Evolutionary conservation across 345 rosid genomes (phyloP), one percentile per base, ranked within the genome.

Genomic region (Euclidium syriacum): DNA sequence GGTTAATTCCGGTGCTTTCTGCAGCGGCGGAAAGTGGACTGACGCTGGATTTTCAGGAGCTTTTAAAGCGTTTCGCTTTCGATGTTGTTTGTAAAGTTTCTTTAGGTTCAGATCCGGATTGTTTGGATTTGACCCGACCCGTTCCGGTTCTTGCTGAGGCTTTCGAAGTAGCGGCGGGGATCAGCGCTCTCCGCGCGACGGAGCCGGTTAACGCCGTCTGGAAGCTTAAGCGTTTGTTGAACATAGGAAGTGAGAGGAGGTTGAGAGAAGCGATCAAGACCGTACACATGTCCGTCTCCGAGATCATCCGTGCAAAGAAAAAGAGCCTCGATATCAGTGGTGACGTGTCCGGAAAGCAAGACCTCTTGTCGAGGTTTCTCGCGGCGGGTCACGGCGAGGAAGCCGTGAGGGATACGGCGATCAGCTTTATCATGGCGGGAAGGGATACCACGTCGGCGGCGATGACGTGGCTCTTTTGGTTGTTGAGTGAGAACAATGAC

Each of bases 351-450:
- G 58, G 56, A 3, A 59, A 54, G 43, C 53, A 67, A 5, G 83
- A 80, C 9, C 88, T 88, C 16, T 23, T 91, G 68, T 65, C 95
- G 2, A 72, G 82, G 54, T 58, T 84, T 17, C 73, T 81, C 3
- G 58, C 68, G 1, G 76, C 76, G 0, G 87, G 84, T 1, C 74
- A 80, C 7, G 74, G 39, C 43, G 80, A 81, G 7, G 80, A 81
- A 17, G 72, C 85, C 3, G 68, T 81, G 4, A 78, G 91, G 48
- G 97, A 86, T 64, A 74, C 70, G 65, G 71, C 78, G 2, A 67
- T 86, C 12, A 90, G 85, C 73, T 83, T 90, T 70, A 68, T 85
- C 11, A 68, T 83, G 77, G 95, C 95, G 15, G 92, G 95, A 50
- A 66, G 85, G 17, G 94, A 82, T 73, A 85, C 95, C 1, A 81